Percentiles rank a stretch among this genome's conserved stretches.
phyloP scores from a whole-genome alignment of 495 filamentous ascomycete species.

The Lasiosphaeria miniovina region DNA sequence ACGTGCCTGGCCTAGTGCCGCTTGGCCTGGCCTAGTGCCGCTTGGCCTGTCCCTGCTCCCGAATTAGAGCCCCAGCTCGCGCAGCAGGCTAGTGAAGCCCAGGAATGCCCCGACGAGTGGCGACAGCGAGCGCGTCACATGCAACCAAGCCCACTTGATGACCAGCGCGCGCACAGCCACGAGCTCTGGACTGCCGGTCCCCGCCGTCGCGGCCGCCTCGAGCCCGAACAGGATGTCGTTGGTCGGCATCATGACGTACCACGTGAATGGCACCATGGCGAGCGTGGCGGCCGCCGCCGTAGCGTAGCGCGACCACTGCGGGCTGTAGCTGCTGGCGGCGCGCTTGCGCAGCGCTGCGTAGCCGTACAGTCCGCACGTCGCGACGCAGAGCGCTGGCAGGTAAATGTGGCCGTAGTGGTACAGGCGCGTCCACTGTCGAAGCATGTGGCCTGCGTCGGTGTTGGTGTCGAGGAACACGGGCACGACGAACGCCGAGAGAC shows the following conservation, averaged over 20 bases:
- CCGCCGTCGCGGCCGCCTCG: constrained; percentile 1
- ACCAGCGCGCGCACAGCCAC: background rate
- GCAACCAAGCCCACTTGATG: background rate
- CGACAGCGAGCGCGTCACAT: background rate
- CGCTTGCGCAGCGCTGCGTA: background rate
- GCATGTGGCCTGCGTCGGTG: background rate
- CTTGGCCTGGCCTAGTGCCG: too few species aligned
- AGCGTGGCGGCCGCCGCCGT: constrained; percentile 13
- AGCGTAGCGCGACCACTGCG: background rate
- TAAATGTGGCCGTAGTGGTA: background rate
- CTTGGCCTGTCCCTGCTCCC: too few species aligned
- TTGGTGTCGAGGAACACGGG: background rate
- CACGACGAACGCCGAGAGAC: background rate
- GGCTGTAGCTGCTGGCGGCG: background rate
- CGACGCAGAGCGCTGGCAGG: background rate
- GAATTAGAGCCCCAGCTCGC: too few species aligned
- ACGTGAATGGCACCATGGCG: constrained; percentile 33
- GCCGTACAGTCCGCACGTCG: background rate
- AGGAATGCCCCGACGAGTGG: background rate
- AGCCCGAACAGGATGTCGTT: constrained; percentile 30
- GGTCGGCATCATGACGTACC: constrained; percentile 31
- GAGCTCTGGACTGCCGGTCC: background rate
- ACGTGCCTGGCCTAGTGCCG: too few species aligned
- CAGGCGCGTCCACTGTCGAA: background rate
- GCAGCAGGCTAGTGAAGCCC: background rate